These are phyloP conservation scores for Fusarium scirpi DNA, from an alignment of 2,329 filamentous ascomycete genomes.

Conservation along the genomic window DNA sequence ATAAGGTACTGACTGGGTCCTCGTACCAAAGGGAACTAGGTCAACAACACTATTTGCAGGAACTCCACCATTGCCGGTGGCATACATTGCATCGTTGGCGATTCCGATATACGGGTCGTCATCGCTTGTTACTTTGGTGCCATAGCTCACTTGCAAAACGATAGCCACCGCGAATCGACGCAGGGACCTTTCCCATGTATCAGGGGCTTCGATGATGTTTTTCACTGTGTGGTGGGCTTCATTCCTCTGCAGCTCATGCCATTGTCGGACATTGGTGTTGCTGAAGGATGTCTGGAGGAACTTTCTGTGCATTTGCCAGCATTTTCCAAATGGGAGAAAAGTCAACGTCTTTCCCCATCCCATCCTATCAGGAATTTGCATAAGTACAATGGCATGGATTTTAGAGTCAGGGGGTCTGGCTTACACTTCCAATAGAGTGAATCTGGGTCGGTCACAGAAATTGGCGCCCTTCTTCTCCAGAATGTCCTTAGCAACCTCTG, in stretches of 20 bases:
- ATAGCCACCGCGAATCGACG: conserved; percentile 50
- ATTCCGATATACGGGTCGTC: conserved; percentile 50
- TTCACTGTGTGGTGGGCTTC: conserved; percentile 41
- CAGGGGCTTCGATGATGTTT: conserved; percentile 37
- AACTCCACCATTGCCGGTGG: conserved; percentile 49
- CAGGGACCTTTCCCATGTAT: conserved; percentile 45
- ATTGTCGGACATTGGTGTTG: conserved; percentile 50
- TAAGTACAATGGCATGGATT: not conserved
- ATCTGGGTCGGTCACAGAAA: conserved; percentile 59
- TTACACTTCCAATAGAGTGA: conserved; percentile 54
- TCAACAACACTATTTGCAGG: conserved; percentile 57
- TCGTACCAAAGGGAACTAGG: conserved; percentile 55
- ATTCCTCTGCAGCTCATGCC: conserved; percentile 43
- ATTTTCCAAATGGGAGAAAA: conserved; percentile 57
- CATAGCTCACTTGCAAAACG: conserved; percentile 51
- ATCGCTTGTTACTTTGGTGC: conserved; percentile 46
- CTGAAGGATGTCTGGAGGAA: conserved; percentile 58
- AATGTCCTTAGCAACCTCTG: conserved; percentile 54
- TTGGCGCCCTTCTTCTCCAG: conserved; percentile 59
- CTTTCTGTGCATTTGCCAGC: conserved; percentile 58
- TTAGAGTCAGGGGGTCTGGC: conserved; percentile 2
- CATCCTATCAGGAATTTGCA: conserved; percentile 47
- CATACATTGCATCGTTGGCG: conserved; percentile 49
- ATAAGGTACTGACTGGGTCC: not conserved
- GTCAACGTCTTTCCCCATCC: conserved; percentile 62